These are phyloP conservation scores for Tremella fuciformis DNA, from an alignment of 768 basidiomycete species.

Conservation along the genomic window DNA sequence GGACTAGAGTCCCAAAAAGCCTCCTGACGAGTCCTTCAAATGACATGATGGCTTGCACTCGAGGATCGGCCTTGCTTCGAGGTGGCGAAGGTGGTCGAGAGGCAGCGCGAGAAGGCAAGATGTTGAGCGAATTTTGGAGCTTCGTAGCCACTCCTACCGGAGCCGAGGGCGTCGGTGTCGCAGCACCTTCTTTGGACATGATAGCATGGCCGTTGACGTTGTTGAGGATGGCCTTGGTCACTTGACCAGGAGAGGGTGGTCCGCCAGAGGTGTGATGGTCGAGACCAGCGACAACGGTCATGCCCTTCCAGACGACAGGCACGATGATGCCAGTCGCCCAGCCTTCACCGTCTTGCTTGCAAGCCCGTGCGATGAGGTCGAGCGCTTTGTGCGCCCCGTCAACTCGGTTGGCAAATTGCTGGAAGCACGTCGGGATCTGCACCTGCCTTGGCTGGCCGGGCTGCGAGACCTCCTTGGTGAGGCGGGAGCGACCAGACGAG, in stretches of 20 bases:
- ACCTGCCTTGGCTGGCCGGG: slow-evolving; percentile 30
- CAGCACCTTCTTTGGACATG: slow-evolving; percentile 34
- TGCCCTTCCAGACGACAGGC: slow-evolving; percentile 50
- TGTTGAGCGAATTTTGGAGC: slow-evolving; percentile 38
- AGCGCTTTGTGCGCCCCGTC: slow-evolving; percentile 45
- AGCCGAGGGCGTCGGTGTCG: slow-evolving; percentile 25
- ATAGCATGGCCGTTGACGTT: slow-evolving; percentile 11
- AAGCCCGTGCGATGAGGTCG: slow-evolving; percentile 47
- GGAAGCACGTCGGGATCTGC: slow-evolving; percentile 44
- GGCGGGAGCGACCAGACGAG: slow-evolving; percentile 19
- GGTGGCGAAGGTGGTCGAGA: slow-evolving; percentile 50
- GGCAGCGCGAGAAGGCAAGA: slow-evolving; percentile 47
- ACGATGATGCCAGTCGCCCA: slow-evolving; percentile 51
- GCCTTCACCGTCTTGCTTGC: slow-evolving; percentile 49
- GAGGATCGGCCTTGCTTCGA: slow-evolving; percentile 27
- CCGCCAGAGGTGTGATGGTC: slow-evolving; percentile 20
- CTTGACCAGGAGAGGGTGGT: slow-evolving; percentile 44
- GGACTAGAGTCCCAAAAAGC: slow-evolving; percentile 40
- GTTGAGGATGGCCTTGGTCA: slow-evolving; percentile 35
- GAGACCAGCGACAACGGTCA: slow-evolving; percentile 42
- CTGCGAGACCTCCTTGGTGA: slow-evolving; percentile 38
- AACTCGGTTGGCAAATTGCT: slow-evolving; percentile 46
- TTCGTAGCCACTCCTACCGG: slow-evolving; percentile 41
- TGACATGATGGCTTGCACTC: slow-evolving; percentile 43
- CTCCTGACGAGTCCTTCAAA: slow-evolving; percentile 49